Evolutionary conservation across 352 stramenopile species (phyloP).

Genomic region (Halophytophthora batemanensis): DNA sequence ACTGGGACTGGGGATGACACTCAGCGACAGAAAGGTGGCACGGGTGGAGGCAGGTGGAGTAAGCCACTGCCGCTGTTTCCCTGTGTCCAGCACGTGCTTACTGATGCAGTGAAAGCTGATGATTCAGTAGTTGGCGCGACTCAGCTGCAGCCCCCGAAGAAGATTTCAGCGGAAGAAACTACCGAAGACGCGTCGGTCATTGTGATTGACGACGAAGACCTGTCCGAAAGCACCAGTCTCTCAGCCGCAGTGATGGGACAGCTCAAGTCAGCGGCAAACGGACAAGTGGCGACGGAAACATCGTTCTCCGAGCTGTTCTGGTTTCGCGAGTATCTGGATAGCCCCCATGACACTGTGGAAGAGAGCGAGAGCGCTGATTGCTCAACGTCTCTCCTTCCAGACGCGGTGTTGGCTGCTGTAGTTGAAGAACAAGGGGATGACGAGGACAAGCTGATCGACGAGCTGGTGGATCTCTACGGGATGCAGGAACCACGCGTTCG

Average conservation of each 20-base stretch:
- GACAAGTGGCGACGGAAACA: constrained; percentile 39
- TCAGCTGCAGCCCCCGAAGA: constrained; percentile 8
- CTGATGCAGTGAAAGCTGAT: constrained; percentile 7
- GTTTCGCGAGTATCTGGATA: constrained; percentile 41
- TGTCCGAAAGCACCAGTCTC: constrained; percentile 10
- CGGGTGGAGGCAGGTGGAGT: constrained; percentile 30
- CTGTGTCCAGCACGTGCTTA: constrained; percentile 38
- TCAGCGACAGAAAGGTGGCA: constrained; percentile 10
- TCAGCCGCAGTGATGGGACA: constrained; percentile 10
- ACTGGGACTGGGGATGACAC: constrained; percentile 9
- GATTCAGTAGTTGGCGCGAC: constrained; percentile 9
- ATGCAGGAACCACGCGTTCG: constrained; percentile 57
- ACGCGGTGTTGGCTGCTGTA: constrained; percentile 4
- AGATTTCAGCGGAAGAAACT: not conserved
- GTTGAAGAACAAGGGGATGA: constrained; percentile 12
- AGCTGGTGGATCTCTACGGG: constrained; percentile 45
- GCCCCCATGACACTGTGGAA: constrained; percentile 2
- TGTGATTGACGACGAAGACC: constrained; percentile 33
- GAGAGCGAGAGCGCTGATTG: not conserved
- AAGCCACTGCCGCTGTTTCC: constrained; percentile 42
- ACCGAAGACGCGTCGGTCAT: constrained; percentile 13
- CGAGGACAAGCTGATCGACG: constrained; percentile 45
- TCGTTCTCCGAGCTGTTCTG: constrained; percentile 59
- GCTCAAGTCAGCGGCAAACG: constrained; percentile 28
- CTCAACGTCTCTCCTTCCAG: constrained; percentile 10